Evolutionary conservation across 2,329 filamentous ascomycete genomes (phyloP), one percentile per base, ranked within the genome.

Genomic region (Thermoascus crustaceus): DNA sequence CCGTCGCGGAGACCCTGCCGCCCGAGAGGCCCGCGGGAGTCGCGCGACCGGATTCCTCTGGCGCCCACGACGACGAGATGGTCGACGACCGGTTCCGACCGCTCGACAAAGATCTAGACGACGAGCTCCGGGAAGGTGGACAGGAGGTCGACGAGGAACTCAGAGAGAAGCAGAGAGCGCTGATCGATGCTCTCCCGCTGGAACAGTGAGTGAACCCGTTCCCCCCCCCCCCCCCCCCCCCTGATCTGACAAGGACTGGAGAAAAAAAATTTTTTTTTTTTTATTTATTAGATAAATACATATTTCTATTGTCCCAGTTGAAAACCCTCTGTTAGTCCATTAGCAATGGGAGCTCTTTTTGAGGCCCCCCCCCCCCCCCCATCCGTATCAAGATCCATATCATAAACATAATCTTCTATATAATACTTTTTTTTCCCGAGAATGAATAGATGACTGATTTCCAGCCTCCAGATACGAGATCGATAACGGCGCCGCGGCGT

Each of bases 151-250:
- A 86, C 42, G 70, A 69, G 31, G 78, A 76, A 40, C 67, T 94
- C 51, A 76, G 76, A 47, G 79, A 84, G 60, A 85, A 89, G 63
- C 85, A 94, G 61, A 78, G 82, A 50, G 84, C 85, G 47, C 69
- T 96, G 46, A 94, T 96, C 52, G 85, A 95, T 67, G 82, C 87
- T 43, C 67, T 96, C 42, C 88, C 89, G 29, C 70, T 96, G 34
- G 86, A 94, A 52, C 80, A 84, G 77, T 89, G 72, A 74, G 80
- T 64, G 13, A 22, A 30, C 25, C 14, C 30, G n/a, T n/a, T n/a
- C n/a, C n/a, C n/a, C n/a, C n/a, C n/a, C n/a, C n/a, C n/a, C n/a
- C n/a, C n/a, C n/a, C n/a, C n/a, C n/a, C n/a, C n/a, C n/a, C n/a
- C n/a, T n/a, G n/a, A n/a, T n/a, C n/a, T n/a, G n/a, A n/a, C n/a